Percentiles rank a stretch among this genome's conserved stretches.
Evolutionary conservation across 305 asterid genomes (phyloP).

Genomic region (Rubia peregrina): DNA sequence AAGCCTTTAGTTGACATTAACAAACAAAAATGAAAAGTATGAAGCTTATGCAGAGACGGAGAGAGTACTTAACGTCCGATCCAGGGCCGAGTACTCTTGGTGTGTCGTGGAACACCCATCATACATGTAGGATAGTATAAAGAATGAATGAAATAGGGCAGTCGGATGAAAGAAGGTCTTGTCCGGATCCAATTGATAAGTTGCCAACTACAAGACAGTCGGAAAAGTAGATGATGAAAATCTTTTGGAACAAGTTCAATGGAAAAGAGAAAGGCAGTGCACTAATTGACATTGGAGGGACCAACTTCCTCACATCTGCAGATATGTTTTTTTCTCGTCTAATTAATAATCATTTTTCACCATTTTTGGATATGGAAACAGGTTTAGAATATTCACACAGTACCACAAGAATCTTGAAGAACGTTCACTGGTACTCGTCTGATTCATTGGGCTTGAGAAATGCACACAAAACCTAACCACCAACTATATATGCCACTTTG

Average conservation of each 20-base stretch:
- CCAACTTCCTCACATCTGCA: constrained; percentile 14
- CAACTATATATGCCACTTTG: neutral
- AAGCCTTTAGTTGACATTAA: too few relatives aligned
- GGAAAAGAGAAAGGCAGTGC: constrained; percentile 8
- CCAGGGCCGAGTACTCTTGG: too few relatives aligned
- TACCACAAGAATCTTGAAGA: neutral
- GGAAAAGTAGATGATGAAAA: constrained; percentile 1
- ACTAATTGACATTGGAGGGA: constrained; percentile 8
- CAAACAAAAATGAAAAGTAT: too few relatives aligned
- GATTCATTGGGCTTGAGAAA: neutral
- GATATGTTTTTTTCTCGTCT: neutral
- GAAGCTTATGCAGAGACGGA: too few relatives aligned
- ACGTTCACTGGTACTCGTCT: neutral
- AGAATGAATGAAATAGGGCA: neutral
- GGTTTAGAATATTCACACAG: neutral
- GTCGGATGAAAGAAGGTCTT: constrained; percentile 2
- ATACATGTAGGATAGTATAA: too few relatives aligned
- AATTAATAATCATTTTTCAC: neutral
- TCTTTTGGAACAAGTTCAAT: constrained; percentile 15
- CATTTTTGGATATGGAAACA: neutral
- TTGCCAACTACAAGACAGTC: neutral
- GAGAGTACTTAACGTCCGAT: too few relatives aligned
- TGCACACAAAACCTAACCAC: neutral
- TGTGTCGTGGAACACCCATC: too few relatives aligned
- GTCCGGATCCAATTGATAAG: neutral